Conservation (phyloP, 2,329 filamentous ascomycete species). For the Colletotrichum theobromicola region DNA sequence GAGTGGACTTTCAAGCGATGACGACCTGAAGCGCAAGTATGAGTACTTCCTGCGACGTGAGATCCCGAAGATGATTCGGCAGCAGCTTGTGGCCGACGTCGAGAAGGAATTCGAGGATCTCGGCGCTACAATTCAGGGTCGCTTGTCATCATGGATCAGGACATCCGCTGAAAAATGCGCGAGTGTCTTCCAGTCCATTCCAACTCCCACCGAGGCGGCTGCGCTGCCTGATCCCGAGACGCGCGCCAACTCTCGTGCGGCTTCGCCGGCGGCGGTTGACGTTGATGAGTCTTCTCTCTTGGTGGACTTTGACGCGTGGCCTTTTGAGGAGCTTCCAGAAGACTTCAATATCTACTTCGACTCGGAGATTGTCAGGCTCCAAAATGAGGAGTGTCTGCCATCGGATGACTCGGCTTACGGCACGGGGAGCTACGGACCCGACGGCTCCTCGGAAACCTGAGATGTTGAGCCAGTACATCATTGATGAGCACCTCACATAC, state of each 20-base stretch:
- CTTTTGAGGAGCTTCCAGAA: neutral
- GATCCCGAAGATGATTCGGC: constrained; percentile 34
- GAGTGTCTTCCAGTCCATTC: neutral
- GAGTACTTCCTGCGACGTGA: constrained; percentile 31
- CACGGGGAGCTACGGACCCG: neutral
- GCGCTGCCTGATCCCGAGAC: neutral
- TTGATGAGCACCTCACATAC: neutral
- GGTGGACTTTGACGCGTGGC: neutral
- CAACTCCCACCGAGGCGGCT: neutral
- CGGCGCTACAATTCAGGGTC: neutral
- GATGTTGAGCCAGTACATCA: neutral
- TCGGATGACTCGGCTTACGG: neutral
- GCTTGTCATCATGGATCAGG: neutral
- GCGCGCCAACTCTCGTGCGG: neutral
- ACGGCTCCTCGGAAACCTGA: neutral
- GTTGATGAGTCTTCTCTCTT: neutral
- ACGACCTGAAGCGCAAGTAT: constrained; percentile 20
- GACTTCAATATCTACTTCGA: neutral
- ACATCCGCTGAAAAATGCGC: neutral
- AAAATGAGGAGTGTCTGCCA: neutral
- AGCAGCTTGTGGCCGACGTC: neutral
- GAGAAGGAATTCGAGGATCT: constrained; percentile 31
- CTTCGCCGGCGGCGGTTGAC: neutral
- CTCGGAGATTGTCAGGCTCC: neutral
- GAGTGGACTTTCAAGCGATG: constrained; percentile 19